phyloP scores from a whole-genome alignment of 192 early-diverging fungal species.

The Coemansia sp. region DNA sequence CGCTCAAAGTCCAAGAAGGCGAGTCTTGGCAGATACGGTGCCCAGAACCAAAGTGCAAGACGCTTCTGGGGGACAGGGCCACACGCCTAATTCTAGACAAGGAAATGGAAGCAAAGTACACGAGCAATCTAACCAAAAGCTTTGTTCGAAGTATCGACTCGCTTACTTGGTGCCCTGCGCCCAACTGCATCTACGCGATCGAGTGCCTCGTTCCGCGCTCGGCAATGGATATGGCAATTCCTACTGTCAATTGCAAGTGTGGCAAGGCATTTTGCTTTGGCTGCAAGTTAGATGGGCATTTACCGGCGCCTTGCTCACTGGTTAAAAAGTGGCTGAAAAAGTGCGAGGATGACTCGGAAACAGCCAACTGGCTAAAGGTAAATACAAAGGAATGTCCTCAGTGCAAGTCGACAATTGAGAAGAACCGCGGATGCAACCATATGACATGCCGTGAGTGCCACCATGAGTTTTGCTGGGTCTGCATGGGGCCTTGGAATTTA shows the following conservation, averaged over 20 bases:
- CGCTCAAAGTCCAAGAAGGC: constrained; percentile 79
- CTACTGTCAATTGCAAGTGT: constrained; percentile 80
- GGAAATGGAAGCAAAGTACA: constrained; percentile 55
- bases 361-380: constrained; percentile 92
- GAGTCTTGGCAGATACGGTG: constrained; percentile 85
- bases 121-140: constrained; percentile 63
- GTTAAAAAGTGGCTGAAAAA: constrained; percentile 87
- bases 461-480: constrained; percentile 99
- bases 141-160: constrained; percentile 87
- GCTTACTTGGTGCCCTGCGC: constrained; percentile 89
- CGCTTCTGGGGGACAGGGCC: constrained; percentile 77
- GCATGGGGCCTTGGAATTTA: constrained; percentile 92
- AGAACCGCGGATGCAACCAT: constrained; percentile 99
- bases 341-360: constrained; percentile 95
- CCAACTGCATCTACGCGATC: constrained; percentile 91
- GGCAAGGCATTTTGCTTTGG: constrained; percentile 86
- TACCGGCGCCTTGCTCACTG: constrained; percentile 79
- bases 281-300: constrained; percentile 75
- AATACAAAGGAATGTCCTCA: constrained; percentile 93
- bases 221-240: constrained; percentile 66
- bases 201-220: constrained; percentile 77
- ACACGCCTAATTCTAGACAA: constrained; percentile 63
- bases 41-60: constrained; percentile 64
- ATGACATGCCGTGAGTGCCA: constrained; percentile 98
- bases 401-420: constrained; percentile 93